A percentile compares a stretch with the other conserved stretches of the same genome.
phyloP scores from a whole-genome alignment of 352 stramenopile genomes.

The Halophytophthora polymorphica region DNA sequence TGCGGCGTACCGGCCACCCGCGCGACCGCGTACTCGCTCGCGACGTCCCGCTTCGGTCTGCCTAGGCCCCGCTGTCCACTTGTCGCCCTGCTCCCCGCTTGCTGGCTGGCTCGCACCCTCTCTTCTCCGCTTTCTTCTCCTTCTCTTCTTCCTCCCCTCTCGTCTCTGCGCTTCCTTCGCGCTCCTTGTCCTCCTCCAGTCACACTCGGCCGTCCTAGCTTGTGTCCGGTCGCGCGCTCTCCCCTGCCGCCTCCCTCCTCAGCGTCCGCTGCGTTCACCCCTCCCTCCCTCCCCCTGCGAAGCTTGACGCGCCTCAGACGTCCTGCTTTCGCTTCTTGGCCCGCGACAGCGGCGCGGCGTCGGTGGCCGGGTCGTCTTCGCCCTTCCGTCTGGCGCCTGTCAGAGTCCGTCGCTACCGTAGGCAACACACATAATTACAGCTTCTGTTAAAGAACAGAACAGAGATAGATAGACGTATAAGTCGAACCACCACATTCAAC shows the following conservation, averaged over 20 bases:
- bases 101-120: slow-evolving; percentile 27
- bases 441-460: slow-evolving; percentile 90
- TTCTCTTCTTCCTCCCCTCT: slow-evolving; percentile 22
- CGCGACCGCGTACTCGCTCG: not conserved
- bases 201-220: slow-evolving; percentile 4
- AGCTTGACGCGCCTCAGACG: slow-evolving; percentile 28
- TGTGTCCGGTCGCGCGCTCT: slow-evolving; percentile 17
- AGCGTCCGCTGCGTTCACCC: slow-evolving; percentile 7
- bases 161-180: slow-evolving; percentile 14
- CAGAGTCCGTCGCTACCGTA: slow-evolving; percentile 75
- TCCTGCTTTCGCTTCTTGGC: slow-evolving; percentile 83
- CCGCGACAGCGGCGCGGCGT: slow-evolving; percentile 33
- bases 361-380: slow-evolving; percentile 43
- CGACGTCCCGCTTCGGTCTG: slow-evolving; percentile 2
- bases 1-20: too few relatives aligned
- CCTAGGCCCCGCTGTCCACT: slow-evolving; percentile 6
- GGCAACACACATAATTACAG: slow-evolving; percentile 89
- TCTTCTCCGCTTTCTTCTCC: slow-evolving; percentile 24
- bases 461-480: slow-evolving; percentile 83
- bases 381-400: slow-evolving; percentile 69
- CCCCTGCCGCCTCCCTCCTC: slow-evolving; percentile 6
- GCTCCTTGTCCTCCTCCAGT: slow-evolving; percentile 1
- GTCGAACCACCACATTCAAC: slow-evolving; percentile 71
- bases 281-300: slow-evolving; percentile 11
- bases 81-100: slow-evolving; percentile 4